A percentile compares a stretch with the other conserved stretches of the same genome.
Conservation (phyloP, 2,329 filamentous ascomycete genomes). For the Fusarium austroafricanum region DNA sequence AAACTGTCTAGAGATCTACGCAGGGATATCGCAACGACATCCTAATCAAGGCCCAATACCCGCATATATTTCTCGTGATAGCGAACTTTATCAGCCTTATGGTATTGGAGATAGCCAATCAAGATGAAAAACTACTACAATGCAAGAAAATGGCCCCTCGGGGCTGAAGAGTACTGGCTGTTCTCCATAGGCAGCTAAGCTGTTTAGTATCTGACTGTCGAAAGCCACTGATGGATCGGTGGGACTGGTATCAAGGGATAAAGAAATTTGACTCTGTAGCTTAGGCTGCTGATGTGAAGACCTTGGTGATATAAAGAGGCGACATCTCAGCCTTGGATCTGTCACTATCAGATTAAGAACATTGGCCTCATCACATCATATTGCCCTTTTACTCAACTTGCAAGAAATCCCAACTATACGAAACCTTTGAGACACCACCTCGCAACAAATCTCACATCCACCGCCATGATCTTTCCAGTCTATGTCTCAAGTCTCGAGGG, state of each 20-base stretch:
- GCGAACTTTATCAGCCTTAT: neutral
- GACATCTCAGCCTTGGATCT: neutral
- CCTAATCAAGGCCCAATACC: neutral
- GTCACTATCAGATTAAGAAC: neutral
- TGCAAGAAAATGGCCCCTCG: neutral
- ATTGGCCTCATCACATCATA: neutral
- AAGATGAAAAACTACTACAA: neutral
- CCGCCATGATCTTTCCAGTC: slow-evolving; percentile 26
- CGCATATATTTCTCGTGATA: neutral
- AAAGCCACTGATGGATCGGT: neutral
- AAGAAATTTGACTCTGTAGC: neutral
- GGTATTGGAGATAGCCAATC: neutral
- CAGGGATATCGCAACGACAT: neutral
- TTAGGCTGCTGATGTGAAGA: rapidly evolving
- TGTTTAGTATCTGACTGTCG: too few relatives aligned
- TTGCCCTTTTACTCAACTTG: too few relatives aligned
- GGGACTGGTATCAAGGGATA: too few relatives aligned
- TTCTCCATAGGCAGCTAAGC: too few relatives aligned
- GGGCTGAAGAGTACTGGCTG: neutral
- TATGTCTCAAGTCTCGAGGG: slow-evolving; percentile 19
- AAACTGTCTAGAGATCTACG: too few relatives aligned
- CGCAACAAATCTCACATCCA: neutral
- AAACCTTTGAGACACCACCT: too few relatives aligned
- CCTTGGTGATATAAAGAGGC: neutral
- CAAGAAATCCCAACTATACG: too few relatives aligned